Base-by-base conservation (phyloP, 2,329 filamentous ascomycete genomes). In the Meredithiella fracta region DNA sequence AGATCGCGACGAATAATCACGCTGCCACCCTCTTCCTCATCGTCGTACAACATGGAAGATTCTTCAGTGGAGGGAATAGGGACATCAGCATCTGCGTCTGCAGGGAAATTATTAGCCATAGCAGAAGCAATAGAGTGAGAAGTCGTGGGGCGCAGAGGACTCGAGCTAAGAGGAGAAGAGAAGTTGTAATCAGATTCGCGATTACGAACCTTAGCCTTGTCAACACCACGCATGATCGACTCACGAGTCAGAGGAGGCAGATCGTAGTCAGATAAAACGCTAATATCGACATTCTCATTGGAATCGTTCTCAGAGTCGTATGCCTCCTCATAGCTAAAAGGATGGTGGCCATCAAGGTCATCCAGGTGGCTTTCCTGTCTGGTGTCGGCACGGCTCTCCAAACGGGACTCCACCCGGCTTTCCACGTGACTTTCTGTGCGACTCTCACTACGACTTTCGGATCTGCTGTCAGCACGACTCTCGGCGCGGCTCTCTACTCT, bases 51-150 rank as follows among this genome's bases (percentile, higher is more conserved):
- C 40, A 79, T 71, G 1, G 76, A 59, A 51, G 57, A 78, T 61
- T 81, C 81, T 68, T 96, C 91, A 14, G 88, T 83, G 37, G 87
- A 94, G 20, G 87, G 90, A 62, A 96, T 87, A 0, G 91, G 86
- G 42, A 92, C 78, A 66, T 97, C 91, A 5, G 91, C 91, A 65
- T 97, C 89, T 59, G 88, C 75, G 65, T 97, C 89, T 59, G 88
- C 75, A 31, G 79, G 70, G 6, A 17, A 17, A 14, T 17, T 29
- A 14, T 25, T 25, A 17, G 49, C 8, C 49, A 51, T 51, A 14
- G 49, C 26, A 51, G 49, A 51, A n/a, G 25, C 49, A 31, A 51
- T 51, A 70, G 81, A 56, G 62, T 64, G 47, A 61, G 63, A 1
- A 62, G 64, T 58, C 6, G 57, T 53, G 55, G 70, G 74, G n/a